Percentiles rank a stretch among this genome's conserved stretches.
Evolutionary conservation across 1,284 basidiomycete genomes (phyloP).

Genomic region (Taiwanofungus camphoratus): DNA sequence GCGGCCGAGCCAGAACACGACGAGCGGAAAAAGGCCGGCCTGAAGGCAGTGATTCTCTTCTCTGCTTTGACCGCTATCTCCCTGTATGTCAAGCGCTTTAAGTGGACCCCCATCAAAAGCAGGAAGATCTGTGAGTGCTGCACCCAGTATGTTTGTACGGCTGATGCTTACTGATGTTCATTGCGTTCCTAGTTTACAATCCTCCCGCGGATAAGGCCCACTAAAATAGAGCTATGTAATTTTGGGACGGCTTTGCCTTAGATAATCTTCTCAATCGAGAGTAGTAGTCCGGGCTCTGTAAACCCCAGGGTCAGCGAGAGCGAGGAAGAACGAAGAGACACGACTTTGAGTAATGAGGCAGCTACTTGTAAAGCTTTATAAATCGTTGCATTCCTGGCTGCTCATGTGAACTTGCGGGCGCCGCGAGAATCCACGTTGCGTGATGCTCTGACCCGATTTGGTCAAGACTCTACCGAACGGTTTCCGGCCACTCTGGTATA

Average conservation of each 20-base stretch:
- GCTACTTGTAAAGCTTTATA: background rate
- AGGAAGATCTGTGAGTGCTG: slow-evolving; percentile 78
- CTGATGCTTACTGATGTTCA: slow-evolving; percentile 1
- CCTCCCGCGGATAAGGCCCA: slow-evolving; percentile 44
- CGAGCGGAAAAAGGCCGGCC: slow-evolving; percentile 92
- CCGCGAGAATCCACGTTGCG: slow-evolving; percentile 9
- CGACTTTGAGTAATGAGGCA: background rate
- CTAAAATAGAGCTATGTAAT: slow-evolving; percentile 9
- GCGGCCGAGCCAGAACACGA: slow-evolving; percentile 98
- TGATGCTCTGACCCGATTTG: too few species aligned
- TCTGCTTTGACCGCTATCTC: slow-evolving; percentile 78
- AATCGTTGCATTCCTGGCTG: background rate
- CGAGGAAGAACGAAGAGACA: background rate
- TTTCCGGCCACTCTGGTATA: background rate
- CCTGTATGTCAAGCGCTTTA: slow-evolving; percentile 91
- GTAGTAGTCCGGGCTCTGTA: slow-evolving; percentile 5
- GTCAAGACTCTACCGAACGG: too few species aligned
- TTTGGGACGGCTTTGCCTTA: slow-evolving; percentile 4
- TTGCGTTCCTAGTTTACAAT: slow-evolving; percentile 41
- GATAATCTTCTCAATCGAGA: slow-evolving; percentile 10
- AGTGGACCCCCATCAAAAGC: slow-evolving; percentile 90
- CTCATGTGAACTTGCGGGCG: slow-evolving; percentile 10
- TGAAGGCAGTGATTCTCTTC: slow-evolving; percentile 91
- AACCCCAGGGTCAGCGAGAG: background rate
- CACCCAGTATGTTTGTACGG: background rate